A percentile compares a stretch with the other conserved stretches of the same genome.
phyloP scores from a whole-genome alignment of 1,284 basidiomycete genomes.

The Acaromyces ingoldii region DNA sequence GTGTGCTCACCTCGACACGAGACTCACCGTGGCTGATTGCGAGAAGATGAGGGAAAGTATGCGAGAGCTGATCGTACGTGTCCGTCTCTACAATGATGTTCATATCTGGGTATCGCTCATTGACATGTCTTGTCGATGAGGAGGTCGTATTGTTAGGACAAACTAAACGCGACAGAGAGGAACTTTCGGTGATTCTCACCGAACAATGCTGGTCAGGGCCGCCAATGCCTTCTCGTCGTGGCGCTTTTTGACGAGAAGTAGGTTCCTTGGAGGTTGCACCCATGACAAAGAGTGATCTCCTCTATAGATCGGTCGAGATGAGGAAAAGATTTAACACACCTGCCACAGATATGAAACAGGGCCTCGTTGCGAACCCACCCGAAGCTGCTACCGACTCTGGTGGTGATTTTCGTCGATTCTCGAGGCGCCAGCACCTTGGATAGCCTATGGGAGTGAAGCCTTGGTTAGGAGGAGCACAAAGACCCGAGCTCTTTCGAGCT shows the following conservation, averaged over 20 bases:
- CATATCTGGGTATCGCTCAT: conserved; percentile 62
- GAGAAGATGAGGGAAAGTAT: conserved; percentile 53
- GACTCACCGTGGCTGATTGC: not conserved
- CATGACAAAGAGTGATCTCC: conserved; percentile 50
- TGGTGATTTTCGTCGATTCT: conserved; percentile 30
- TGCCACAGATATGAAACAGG: not conserved
- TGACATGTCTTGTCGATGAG: conserved; percentile 21
- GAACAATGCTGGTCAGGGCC: conserved; percentile 53
- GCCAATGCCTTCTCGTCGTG: conserved; percentile 53
- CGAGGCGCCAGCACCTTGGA: conserved; percentile 32
- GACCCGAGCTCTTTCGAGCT: not conserved
- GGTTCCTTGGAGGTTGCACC: conserved; percentile 47
- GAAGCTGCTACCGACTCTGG: conserved; percentile 36
- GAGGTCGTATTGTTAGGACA: not conserved
- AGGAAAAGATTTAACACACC: not conserved
- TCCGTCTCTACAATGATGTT: conserved; percentile 69
- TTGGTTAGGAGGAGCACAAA: not conserved
- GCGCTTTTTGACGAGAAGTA: conserved; percentile 57
- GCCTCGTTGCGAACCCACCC: conserved; percentile 7
- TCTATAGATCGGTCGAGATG: conserved; percentile 12
- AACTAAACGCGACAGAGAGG: not conserved
- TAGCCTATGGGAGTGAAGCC: conserved; percentile 12
- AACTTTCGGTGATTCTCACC: conserved; percentile 26
- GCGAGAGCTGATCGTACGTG: conserved; percentile 60
- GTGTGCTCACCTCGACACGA: too few relatives aligned